Percentiles rank a stretch among this genome's conserved stretches.
Evolutionary conservation across 176 grass and related monocot species (phyloP).

Genomic region (Leersia perrieri): DNA sequence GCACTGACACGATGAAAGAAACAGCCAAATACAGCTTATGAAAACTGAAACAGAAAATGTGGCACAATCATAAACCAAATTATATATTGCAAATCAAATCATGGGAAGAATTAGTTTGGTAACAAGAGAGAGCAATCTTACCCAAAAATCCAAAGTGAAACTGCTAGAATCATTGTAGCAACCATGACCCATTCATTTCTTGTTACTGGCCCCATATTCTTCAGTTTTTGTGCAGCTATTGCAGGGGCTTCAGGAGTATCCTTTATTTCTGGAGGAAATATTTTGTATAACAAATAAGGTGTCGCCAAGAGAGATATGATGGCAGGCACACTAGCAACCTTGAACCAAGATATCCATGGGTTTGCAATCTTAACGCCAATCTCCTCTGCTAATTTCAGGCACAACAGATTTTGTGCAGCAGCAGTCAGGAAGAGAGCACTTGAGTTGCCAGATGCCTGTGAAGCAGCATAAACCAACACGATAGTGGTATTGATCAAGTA

Average conservation of each 20-base stretch:
- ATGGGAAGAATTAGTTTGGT: neutral
- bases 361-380: constrained; percentile 79
- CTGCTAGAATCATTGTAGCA: constrained; percentile 90
- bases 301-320: constrained; percentile 66
- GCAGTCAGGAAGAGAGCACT: constrained; percentile 97
- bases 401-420: constrained; percentile 95
- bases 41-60: neutral
- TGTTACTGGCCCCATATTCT: constrained; percentile 85
- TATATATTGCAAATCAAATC: constrained; percentile 17
- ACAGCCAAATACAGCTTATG: neutral
- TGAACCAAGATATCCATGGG: constrained; percentile 92
- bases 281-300: constrained; percentile 92
- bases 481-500: neutral
- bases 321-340: constrained; percentile 84
- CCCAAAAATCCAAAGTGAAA: constrained; percentile 92
- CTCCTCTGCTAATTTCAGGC: constrained; percentile 91
- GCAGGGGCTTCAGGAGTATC: constrained; percentile 92
- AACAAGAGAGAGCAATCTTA: constrained; percentile 43
- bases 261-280: constrained; percentile 96
- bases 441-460: constrained; percentile 74
- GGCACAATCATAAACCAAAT: neutral
- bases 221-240: constrained; percentile 74
- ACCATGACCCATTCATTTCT: constrained; percentile 95
- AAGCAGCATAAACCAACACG: constrained; percentile 35
- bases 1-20: neutral